These are phyloP conservation scores for Capronia coronata DNA, from an alignment of 2,329 filamentous ascomycete species.

Conservation along the genomic window DNA sequence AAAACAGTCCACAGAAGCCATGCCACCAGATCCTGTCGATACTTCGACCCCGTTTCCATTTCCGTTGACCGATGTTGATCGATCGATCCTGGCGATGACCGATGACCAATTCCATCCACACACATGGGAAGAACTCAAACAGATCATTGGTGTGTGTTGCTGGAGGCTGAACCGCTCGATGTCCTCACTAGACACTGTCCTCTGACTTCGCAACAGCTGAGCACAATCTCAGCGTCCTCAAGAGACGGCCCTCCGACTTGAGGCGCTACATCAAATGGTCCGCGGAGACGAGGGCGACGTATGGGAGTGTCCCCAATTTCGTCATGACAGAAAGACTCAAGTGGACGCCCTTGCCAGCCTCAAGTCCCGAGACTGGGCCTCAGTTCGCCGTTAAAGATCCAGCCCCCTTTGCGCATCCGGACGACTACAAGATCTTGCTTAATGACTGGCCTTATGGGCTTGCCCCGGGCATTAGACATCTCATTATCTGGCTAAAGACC, in stretches of 20 bases:
- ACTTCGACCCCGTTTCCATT: constrained; percentile 31
- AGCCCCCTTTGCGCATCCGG: constrained; percentile 48
- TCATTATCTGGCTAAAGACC: constrained; percentile 53
- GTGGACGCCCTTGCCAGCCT: constrained; percentile 38
- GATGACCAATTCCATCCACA: constrained; percentile 49
- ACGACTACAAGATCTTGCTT: constrained; percentile 51
- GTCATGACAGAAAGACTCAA: constrained; percentile 50
- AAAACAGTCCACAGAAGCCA: constrained; percentile 3
- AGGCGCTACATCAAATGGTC: constrained; percentile 57
- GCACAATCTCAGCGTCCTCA: constrained; percentile 51
- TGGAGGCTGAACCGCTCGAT: background rate
- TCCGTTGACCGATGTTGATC: constrained; percentile 46
- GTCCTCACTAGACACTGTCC: background rate
- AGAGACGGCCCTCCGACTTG: constrained; percentile 54
- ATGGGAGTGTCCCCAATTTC: constrained; percentile 52
- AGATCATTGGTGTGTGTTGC: constrained; percentile 45
- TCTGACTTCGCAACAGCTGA: constrained; percentile 32
- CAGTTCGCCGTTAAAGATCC: constrained; percentile 41
- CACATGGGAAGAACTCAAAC: constrained; percentile 47
- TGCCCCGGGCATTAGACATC: constrained; percentile 48
- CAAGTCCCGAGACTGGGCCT: constrained; percentile 30
- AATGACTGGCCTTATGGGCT: constrained; percentile 62
- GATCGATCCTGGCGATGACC: constrained; percentile 43
- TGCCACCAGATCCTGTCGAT: constrained; percentile 5
- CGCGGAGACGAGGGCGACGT: constrained; percentile 46